Evolutionary conservation across 768 basidiomycete genomes (phyloP).

Genomic region (Imleria badia): DNA sequence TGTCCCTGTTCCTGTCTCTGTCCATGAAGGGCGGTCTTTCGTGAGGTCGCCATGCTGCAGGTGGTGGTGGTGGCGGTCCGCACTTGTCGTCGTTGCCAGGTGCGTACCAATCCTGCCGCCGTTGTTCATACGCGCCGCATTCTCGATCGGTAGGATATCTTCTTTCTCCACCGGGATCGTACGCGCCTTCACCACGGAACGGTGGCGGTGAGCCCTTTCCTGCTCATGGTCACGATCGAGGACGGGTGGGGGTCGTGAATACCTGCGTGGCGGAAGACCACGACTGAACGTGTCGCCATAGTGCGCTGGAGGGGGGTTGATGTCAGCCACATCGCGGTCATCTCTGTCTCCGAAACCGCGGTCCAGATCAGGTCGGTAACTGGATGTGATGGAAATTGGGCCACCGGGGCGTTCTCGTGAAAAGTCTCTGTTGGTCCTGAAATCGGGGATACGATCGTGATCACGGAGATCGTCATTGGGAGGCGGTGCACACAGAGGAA

Average conservation of each 20-base stretch:
- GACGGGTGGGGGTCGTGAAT: conserved; percentile 30
- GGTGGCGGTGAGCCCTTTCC: conserved; percentile 31
- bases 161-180: conserved; percentile 36
- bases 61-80: conserved; percentile 4
- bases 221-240: conserved; percentile 35
- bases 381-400: conserved; percentile 8
- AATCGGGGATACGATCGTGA: conserved; percentile 23
- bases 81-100: conserved; percentile 44
- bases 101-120: conserved; percentile 31
- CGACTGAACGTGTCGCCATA: conserved; percentile 37
- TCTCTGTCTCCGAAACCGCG: conserved; percentile 34
- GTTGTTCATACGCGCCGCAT: conserved; percentile 32
- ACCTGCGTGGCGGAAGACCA: too few species aligned
- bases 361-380: conserved; percentile 42
- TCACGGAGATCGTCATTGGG: conserved; percentile 33
- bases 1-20: conserved; percentile 37
- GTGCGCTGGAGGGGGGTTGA: conserved; percentile 34
- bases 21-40: conserved; percentile 32
- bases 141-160: conserved; percentile 31
- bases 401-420: conserved; percentile 35
- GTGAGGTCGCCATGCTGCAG: conserved; percentile 31
- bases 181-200: conserved; percentile 26
- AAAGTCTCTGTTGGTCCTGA: conserved; percentile 32
- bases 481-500: conserved; percentile 28
- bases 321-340: conserved; percentile 32